Evolutionary conservation across 495 filamentous ascomycete species (phyloP).

Genomic region (Friedmanniomyces endolithicus): DNA sequence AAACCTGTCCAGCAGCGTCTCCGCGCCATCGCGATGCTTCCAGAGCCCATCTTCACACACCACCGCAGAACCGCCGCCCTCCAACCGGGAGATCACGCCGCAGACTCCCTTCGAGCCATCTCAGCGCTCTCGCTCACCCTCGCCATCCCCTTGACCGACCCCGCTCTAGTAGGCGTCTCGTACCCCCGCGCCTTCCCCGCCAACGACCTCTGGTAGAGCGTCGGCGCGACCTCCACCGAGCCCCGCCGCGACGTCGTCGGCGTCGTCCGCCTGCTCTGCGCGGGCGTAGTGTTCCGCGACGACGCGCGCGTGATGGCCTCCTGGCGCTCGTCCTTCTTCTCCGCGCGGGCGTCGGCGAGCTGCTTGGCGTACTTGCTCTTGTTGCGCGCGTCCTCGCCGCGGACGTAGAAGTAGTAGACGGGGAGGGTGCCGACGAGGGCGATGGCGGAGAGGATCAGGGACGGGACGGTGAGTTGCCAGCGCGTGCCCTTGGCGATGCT

Average conservation of each 20-base stretch:
- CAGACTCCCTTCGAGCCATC: too few species aligned
- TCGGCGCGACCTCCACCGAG: not conserved
- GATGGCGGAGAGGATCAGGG: conserved; percentile 57
- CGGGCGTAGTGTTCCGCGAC: not conserved
- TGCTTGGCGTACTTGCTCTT: conserved; percentile 58
- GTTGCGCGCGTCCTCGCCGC: conserved; percentile 53
- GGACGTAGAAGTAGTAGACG: conserved; percentile 69
- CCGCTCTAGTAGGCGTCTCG: too few species aligned
- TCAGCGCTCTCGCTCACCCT: too few species aligned
- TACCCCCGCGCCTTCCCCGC: too few species aligned
- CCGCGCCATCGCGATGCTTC: too few species aligned
- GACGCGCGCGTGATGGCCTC: not conserved
- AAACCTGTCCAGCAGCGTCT: too few species aligned
- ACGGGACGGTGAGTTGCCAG: conserved; percentile 49
- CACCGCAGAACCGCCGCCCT: too few species aligned
- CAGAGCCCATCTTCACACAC: too few species aligned
- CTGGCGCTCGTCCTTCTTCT: conserved; percentile 5
- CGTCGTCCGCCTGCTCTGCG: not conserved
- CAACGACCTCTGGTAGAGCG: too few species aligned
- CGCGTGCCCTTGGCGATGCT: conserved; percentile 44
- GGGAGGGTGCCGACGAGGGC: conserved; percentile 55
- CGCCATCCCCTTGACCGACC: too few species aligned
- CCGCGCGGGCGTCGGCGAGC: conserved; percentile 15
- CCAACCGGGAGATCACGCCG: too few species aligned
- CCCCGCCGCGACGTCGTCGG: not conserved